Percentiles rank a stretch among this genome's conserved stretches.
phyloP scores from a whole-genome alignment of 192 early-diverging fungal species.

The Chytriomyces sp. region DNA sequence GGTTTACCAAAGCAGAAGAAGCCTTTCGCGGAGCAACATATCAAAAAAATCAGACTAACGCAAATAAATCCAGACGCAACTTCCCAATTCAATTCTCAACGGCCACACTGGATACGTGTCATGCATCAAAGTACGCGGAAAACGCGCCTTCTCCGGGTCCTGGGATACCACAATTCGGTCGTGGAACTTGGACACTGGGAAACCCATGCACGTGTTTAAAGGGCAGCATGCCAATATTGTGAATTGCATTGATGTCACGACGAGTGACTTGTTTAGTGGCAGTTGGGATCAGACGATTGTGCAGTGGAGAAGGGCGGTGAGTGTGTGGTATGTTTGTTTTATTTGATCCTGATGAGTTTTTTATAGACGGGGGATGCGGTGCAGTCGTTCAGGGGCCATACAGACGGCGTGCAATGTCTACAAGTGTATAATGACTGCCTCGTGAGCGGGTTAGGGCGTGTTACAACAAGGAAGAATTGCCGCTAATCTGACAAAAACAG shows the following conservation, averaged over 20 bases:
- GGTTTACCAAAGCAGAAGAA: conserved; percentile 18
- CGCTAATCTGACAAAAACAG: conserved; percentile 25
- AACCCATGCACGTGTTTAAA: conserved; percentile 60
- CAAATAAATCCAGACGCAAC: not conserved
- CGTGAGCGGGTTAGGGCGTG: conserved; percentile 39
- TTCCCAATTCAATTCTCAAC: conserved; percentile 19
- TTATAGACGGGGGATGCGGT: conserved; percentile 58
- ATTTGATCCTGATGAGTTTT: not conserved
- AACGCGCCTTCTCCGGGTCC: conserved; percentile 55
- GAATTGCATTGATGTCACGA: conserved; percentile 60
- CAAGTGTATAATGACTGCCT: conserved; percentile 48
- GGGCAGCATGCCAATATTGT: conserved; percentile 58
- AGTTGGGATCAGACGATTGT: conserved; percentile 62
- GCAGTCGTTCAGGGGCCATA: conserved; percentile 50
- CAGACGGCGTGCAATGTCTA: conserved; percentile 61
- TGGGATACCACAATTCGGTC: conserved; percentile 59
- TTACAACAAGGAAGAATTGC: not conserved
- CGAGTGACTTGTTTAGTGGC: conserved; percentile 58
- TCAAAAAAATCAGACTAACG: not conserved
- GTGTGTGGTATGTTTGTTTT: not conserved
- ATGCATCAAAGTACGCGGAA: conserved; percentile 52
- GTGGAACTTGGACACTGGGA: conserved; percentile 55
- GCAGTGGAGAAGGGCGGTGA: conserved; percentile 60
- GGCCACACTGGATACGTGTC: conserved; percentile 55
- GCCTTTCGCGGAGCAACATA: no score